A percentile compares a stretch with the other conserved stretches of the same genome.
Conservation (phyloP, 345 rosid species). For the Cardamine occulta region DNA sequence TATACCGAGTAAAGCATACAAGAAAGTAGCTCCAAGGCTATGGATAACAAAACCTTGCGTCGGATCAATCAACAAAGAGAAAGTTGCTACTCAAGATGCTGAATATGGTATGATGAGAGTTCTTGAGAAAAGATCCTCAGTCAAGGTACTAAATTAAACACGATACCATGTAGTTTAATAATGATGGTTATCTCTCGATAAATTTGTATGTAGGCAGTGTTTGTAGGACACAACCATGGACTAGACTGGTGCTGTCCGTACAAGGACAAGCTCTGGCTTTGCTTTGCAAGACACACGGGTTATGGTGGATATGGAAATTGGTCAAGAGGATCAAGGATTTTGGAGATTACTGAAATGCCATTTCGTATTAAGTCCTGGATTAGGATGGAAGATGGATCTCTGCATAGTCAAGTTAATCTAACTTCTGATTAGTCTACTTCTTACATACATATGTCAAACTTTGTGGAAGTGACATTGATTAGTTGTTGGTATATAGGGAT, state of each 20-base stretch:
- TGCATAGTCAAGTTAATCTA: constrained; percentile 63
- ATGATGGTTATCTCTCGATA: neutral
- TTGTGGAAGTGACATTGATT: no score
- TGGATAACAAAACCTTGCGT: constrained; percentile 69
- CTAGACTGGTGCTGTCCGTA: constrained; percentile 95
- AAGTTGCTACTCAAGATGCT: constrained; percentile 76
- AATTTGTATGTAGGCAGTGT: constrained; percentile 61
- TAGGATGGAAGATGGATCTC: constrained; percentile 78
- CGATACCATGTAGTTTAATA: neutral
- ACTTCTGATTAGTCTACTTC: constrained; percentile 20
- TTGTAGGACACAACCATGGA: constrained; percentile 96
- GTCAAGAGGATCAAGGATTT: constrained; percentile 81
- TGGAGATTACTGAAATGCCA: constrained; percentile 69
- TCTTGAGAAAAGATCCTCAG: constrained; percentile 63
- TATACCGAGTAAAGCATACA: constrained; percentile 78
- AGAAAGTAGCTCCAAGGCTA: constrained; percentile 70
- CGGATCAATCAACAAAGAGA: constrained; percentile 83
- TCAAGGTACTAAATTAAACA: constrained; percentile 55
- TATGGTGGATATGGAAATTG: constrained; percentile 88
- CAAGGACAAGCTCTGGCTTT: constrained; percentile 69
- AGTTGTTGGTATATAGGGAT: no score
- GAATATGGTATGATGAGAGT: constrained; percentile 73
- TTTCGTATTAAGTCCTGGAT: constrained; percentile 80
- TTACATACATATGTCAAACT: constrained; percentile 4
- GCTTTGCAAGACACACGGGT: constrained; percentile 92